Evolutionary conservation across 805 yeast genomes (phyloP), one percentile per base, ranked within the genome.

Genomic region (Jamesozyma jinghongensis): DNA sequence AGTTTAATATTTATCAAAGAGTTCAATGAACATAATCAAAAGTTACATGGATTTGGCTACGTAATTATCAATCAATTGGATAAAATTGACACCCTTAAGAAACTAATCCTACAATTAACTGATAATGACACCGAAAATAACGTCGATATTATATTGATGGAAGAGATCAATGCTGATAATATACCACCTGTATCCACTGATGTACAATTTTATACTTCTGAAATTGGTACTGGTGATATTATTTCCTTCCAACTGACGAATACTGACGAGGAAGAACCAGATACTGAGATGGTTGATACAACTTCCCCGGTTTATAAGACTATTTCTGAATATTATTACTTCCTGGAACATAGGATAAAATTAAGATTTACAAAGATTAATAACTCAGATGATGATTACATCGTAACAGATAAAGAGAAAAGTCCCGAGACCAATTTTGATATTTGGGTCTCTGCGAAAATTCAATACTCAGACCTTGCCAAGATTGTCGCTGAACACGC

Each of bases 181-280:
- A 67, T 80, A 30, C 77, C 76, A 19, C 44, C 51, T 1, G 37
- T 79, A 1, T 32, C 69, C 61, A 34, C 52, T 56, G 7, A 43
- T 48, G n/a, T 50, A 51, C 27, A 66, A 77, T 1, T 74, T 75
- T 52, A 74, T 71, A 34, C 74, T 43, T 63, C 71, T 30, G 92
- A 84, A 49, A 54, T 83, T 16, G 67, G 69, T 5, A 73, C 70
- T 42, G 94, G 94, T 51, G 94, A 84, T 54, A 80, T 84, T 13
- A 55, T 84, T 6, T 48, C 62, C 2, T 59, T 60, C 47, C 61
- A 47, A 46, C 46, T 44, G 32, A 44, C 48, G 13, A 11, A 17
- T 12, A 32, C 30, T 5, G 26, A 40, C 4, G 37, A n/a, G n/a
- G n/a, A n/a, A n/a, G n/a, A n/a, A 44, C 5, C 19, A 49, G 27